Percentiles rank a stretch among this genome's conserved stretches.
Evolutionary conservation across 1,284 basidiomycete species (phyloP).

Genomic region (Cronartium quercuum): DNA sequence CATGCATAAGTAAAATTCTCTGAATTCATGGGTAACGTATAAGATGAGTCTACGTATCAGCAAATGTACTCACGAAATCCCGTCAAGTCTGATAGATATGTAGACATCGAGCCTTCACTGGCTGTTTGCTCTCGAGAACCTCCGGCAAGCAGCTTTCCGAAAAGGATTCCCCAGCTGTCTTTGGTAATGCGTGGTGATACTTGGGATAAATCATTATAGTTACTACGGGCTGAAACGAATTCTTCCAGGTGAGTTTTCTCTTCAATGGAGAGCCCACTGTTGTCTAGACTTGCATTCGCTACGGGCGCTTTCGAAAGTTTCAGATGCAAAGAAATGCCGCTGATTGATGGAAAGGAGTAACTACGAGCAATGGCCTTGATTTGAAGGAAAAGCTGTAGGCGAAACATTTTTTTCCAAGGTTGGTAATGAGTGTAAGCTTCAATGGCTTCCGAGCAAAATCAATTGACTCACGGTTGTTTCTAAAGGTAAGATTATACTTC

Average conservation of each 20-base stretch:
- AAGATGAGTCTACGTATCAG: neutral
- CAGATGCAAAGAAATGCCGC: neutral
- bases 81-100: neutral
- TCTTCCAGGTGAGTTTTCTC: no score
- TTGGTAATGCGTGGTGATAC: neutral
- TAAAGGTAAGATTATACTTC: neutral
- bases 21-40: neutral
- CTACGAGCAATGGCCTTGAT: neutral
- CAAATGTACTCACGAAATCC: neutral
- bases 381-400: neutral
- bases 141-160: no score
- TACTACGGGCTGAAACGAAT: no score
- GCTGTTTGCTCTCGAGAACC: no score
- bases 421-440: neutral
- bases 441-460: neutral
- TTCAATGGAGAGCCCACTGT: no score
- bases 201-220: no score
- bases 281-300: neutral
- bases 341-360: neutral
- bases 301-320: neutral
- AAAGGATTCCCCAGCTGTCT: neutral
- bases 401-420: no score
- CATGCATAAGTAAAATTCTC: no score
- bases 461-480: neutral
- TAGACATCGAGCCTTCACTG: neutral